Conservation (phyloP, 805 yeast species). For the Metschnikowia orientalis region DNA sequence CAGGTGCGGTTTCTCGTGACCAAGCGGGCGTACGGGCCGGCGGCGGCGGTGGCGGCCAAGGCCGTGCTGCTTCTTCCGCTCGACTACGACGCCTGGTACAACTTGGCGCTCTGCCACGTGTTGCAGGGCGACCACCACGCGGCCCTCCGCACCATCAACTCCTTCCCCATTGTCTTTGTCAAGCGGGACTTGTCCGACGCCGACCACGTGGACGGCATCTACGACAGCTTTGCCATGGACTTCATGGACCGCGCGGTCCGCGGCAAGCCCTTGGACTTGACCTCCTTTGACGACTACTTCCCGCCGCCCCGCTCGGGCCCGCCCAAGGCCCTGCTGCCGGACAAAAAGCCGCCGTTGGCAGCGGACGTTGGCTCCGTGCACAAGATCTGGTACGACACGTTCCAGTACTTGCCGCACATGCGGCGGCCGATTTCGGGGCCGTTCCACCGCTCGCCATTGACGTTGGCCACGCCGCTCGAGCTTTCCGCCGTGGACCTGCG, state of each 20-base stretch:
- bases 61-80: slow-evolving; percentile 69
- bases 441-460: slow-evolving; percentile 36
- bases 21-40: slow-evolving; percentile 51
- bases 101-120: slow-evolving; percentile 57
- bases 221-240: slow-evolving; percentile 10
- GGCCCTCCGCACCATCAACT: slow-evolving; percentile 67
- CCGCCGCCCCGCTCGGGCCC: slow-evolving; percentile 13
- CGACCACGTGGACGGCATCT: slow-evolving; percentile 11
- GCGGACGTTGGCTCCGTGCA: slow-evolving; percentile 26
- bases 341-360: neutral
- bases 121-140: slow-evolving; percentile 48
- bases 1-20: slow-evolving; percentile 62
- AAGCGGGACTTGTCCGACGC: slow-evolving; percentile 2
- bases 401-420: slow-evolving; percentile 25
- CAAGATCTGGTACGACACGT: slow-evolving; percentile 31
- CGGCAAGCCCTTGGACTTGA: slow-evolving; percentile 9
- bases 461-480: slow-evolving; percentile 30
- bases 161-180: slow-evolving; percentile 55
- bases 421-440: slow-evolving; percentile 37
- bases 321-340: neutral
- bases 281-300: slow-evolving; percentile 14
- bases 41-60: slow-evolving; percentile 53
- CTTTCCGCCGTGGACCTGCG: slow-evolving; percentile 32
- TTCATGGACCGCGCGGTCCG: slow-evolving; percentile 9
- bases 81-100: slow-evolving; percentile 71